A percentile compares a stretch with the other conserved stretches of the same genome.
phyloP scores from a whole-genome alignment of 2,329 filamentous ascomycete species.

The Botrytis tulipae region DNA sequence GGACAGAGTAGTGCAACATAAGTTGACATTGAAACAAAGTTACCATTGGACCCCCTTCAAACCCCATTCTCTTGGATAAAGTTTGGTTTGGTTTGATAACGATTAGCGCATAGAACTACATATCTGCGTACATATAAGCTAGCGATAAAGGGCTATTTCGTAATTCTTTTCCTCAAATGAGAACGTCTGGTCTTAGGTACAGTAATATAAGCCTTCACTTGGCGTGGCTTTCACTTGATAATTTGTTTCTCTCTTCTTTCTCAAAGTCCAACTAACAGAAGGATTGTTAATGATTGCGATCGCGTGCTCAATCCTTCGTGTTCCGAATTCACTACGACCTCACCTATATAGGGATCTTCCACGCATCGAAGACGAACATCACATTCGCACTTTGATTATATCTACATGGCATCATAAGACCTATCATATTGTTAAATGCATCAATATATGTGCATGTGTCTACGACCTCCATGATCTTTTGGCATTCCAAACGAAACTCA shows the following conservation, averaged over 20 bases:
- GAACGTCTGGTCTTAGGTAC: neutral
- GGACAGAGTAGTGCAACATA: neutral
- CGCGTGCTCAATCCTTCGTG: neutral
- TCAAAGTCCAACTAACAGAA: neutral
- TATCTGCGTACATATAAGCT: neutral
- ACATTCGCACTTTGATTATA: neutral
- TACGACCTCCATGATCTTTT: conserved; percentile 21
- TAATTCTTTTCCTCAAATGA: neutral
- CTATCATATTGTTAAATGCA: conserved; percentile 1
- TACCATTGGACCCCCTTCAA: neutral
- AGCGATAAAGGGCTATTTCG: neutral
- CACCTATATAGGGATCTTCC: neutral
- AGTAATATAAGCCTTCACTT: neutral
- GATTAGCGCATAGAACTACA: neutral
- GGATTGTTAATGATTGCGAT: neutral
- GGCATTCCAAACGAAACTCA: conserved; percentile 1
- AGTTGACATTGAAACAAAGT: conserved; percentile 5
- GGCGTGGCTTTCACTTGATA: conserved; percentile 7
- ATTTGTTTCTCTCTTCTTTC: neutral
- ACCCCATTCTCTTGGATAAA: neutral
- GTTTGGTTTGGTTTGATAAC: conserved; percentile 5
- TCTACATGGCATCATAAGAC: neutral
- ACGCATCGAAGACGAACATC: neutral
- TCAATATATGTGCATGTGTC: conserved; percentile 7
- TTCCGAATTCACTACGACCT: conserved; percentile 6